Evolutionary conservation across 1,139 yeast genomes (phyloP), one percentile per base, ranked within the genome.

Genomic region (Candida tropicalis): DNA sequence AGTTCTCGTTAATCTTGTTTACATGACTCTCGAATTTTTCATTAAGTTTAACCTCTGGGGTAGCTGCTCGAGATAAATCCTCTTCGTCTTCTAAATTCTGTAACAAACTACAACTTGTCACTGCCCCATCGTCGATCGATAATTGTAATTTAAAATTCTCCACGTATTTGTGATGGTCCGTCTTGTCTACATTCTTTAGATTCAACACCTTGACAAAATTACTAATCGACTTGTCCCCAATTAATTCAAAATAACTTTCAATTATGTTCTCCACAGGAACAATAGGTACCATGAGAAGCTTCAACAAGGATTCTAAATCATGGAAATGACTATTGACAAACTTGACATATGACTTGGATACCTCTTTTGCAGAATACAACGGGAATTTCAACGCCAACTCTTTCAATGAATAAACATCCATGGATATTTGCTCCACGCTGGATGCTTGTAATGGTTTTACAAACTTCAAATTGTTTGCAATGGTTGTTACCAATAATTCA

Each of bases 341-440:
- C 33, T 77, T 75, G 5, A 67, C 60, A 55, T 77, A 82, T 16
- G 71, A 63, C 32, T 68, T 63, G 0, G 81, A 64, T 9, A 23
- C 52, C 7, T 49, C 45, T n/a, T 43, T 44, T 50, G 70, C 66
- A 1, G 74, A 59, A 44, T 62, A 65, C 17, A 66, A 59, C 4
- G 89, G 89, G 40, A 87, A 66, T 17, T 63, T 65, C 17, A 76
- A 52, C 39, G 89, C 73, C 24, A 78, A 68, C 25, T 71, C 70
- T 55, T 85, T 85, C 53, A 93, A 62, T 8, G 78, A 73, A 34
- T 82, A 81, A 4, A 87, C 58, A 62, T 93, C 99, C 27, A 85
- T 66, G 29, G 85, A 66, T 57, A 93, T 73, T 59, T 91, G 97
- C 59, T 91, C 97, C 5, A 95, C 85, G 52, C 85, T 84, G 12